Conservation (phyloP, 352 stramenopile genomes). For the Phytophthora melonis region DNA sequence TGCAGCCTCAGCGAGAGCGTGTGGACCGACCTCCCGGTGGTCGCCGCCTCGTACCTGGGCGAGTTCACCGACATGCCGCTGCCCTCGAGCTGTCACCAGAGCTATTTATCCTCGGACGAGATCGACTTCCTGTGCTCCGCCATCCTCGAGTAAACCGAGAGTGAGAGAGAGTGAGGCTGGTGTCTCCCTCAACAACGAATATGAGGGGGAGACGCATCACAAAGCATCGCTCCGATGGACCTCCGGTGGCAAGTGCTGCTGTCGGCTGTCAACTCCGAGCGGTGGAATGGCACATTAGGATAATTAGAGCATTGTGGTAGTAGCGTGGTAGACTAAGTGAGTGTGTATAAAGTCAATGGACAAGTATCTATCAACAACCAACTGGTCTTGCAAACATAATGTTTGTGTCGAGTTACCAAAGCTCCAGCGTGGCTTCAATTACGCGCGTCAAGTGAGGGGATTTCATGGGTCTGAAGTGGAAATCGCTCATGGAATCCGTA, state of each 20-base stretch:
- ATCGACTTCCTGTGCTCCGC: slow-evolving; percentile 89
- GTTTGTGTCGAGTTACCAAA: too few species aligned
- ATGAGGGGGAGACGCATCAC: too few species aligned
- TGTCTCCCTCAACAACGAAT: background rate
- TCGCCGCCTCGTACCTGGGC: slow-evolving; percentile 28
- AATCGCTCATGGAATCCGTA: background rate
- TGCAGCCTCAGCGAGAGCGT: slow-evolving; percentile 56
- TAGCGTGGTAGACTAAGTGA: slow-evolving; percentile 33
- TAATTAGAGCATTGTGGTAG: slow-evolving; percentile 35
- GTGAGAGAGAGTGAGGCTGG: background rate
- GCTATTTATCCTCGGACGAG: slow-evolving; percentile 81
- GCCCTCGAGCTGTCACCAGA: slow-evolving; percentile 41
- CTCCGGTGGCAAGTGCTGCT: slow-evolving; percentile 66
- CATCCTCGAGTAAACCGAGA: slow-evolving; percentile 68
- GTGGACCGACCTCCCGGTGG: slow-evolving; percentile 63
- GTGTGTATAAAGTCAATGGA: slow-evolving; percentile 30
- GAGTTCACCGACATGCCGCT: slow-evolving; percentile 36
- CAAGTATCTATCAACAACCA: slow-evolving; percentile 28
- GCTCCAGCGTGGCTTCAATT: background rate
- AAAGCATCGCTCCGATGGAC: slow-evolving; percentile 14
- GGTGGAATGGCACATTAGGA: slow-evolving; percentile 24
- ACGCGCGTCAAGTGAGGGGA: background rate
- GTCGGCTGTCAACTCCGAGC: slow-evolving; percentile 23
- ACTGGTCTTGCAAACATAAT: background rate
- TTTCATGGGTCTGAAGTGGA: background rate